Evolutionary conservation across 139 green algal species (phyloP).

Genomic region (Chlorella sp.): DNA sequence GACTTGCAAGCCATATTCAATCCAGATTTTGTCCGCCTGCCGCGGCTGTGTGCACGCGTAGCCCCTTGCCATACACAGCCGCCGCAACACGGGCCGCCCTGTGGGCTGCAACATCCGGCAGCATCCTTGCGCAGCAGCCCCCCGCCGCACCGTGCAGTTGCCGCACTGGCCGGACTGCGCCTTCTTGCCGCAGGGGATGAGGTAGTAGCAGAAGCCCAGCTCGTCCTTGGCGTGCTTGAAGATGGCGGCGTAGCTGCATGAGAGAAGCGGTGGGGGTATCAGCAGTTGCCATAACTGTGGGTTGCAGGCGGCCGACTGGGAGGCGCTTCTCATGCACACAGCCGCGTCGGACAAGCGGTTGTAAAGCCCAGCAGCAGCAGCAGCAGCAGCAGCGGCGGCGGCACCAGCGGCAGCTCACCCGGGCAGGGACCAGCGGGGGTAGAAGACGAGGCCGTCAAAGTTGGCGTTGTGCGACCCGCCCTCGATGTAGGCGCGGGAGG

Average conservation of each 20-base stretch:
- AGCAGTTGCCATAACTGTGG: neutral
- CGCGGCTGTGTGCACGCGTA: no score
- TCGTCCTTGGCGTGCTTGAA: slow-evolving; percentile 91
- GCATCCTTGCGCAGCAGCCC: no score
- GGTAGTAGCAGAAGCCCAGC: slow-evolving; percentile 96
- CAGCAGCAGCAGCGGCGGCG: neutral
- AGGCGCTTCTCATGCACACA: no score
- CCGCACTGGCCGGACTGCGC: slow-evolving; percentile 61
- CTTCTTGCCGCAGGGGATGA: slow-evolving; percentile 83
- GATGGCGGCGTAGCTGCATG: slow-evolving; percentile 64
- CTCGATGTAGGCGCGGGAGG: slow-evolving; percentile 85
- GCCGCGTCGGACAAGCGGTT: no score
- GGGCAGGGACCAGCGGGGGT: slow-evolving; percentile 80
- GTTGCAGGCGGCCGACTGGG: neutral
- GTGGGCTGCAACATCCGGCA: no score
- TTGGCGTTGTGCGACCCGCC: slow-evolving; percentile 90
- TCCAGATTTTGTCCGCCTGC: neutral
- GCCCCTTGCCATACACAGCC: neutral
- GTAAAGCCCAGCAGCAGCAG: neutral
- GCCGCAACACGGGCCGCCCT: neutral
- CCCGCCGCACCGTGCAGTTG: slow-evolving; percentile 63
- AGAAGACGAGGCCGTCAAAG: slow-evolving; percentile 88
- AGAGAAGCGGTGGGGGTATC: no score
- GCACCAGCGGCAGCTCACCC: slow-evolving; percentile 56
- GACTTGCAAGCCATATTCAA: no score